Percentiles rank a stretch among this genome's conserved stretches.
Conservation (phyloP, 78 protist species). For the Guillardia theta region DNA sequence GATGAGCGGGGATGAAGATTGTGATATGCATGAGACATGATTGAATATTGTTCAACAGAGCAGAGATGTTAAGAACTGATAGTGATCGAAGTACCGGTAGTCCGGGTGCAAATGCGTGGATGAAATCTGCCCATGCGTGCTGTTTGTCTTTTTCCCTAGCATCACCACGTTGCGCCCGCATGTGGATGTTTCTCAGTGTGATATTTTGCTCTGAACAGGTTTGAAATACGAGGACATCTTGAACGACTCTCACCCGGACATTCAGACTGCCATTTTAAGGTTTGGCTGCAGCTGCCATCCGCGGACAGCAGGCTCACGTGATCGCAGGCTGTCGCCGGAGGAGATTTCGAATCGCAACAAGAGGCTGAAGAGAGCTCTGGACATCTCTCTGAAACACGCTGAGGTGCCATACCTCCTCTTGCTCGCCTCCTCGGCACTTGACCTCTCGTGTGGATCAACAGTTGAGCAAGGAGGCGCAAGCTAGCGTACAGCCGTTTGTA, state of each 20-base stretch:
- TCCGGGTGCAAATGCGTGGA: too few species aligned
- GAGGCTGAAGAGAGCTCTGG: constrained; percentile 19
- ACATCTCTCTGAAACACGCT: neutral
- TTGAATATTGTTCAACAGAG: too few species aligned
- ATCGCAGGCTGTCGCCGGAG: neutral
- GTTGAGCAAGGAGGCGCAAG: neutral
- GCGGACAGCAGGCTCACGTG: neutral
- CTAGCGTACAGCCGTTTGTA: neutral
- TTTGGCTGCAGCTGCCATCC: neutral
- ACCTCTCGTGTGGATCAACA: neutral
- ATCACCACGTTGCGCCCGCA: too few species aligned
- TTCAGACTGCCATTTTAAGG: neutral
- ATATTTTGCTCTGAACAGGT: too few species aligned
- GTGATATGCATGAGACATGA: too few species aligned
- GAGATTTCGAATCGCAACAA: constrained; percentile 39
- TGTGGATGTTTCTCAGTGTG: too few species aligned
- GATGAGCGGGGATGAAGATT: too few species aligned
- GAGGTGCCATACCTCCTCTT: neutral
- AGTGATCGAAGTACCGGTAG: too few species aligned
- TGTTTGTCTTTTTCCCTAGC: too few species aligned
- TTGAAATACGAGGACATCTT: neutral
- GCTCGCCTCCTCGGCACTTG: neutral
- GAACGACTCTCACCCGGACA: neutral
- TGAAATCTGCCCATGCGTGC: too few species aligned
- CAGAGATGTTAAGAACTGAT: too few species aligned